A percentile compares a stretch with the other conserved stretches of the same genome.
Evolutionary conservation across 2,329 filamentous ascomycete genomes (phyloP).

Genomic region (Nemania sp.): DNA sequence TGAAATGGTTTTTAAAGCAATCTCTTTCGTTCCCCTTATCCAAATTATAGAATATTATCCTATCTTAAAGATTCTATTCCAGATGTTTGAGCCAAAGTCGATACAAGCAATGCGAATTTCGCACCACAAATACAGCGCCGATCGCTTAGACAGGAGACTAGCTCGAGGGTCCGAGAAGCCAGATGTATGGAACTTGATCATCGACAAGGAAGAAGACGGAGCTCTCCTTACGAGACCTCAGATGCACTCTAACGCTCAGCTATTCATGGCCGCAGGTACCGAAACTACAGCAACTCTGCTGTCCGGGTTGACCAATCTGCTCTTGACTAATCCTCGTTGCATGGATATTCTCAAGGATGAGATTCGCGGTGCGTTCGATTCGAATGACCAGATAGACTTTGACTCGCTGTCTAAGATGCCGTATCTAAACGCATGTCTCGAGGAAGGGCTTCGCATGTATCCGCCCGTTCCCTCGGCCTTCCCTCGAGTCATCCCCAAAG

Average conservation of each 20-base stretch:
- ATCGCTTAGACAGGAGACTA: conserved; percentile 41
- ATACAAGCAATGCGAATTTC: not conserved
- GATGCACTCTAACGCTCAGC: conserved; percentile 42
- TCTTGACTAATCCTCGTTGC: conserved; percentile 49
- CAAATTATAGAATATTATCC: not conserved
- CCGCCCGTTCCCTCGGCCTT: conserved; percentile 40
- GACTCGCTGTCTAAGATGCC: conserved; percentile 37
- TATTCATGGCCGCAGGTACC: conserved; percentile 48
- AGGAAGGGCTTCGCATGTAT: conserved; percentile 45
- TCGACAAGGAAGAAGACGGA: not conserved
- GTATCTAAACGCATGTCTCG: conserved; percentile 44
- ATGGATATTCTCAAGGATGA: conserved; percentile 50
- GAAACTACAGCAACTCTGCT: conserved; percentile 50
- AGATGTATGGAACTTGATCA: not conserved
- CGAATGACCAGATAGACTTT: conserved; percentile 59
- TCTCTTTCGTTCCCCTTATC: conserved; percentile 18
- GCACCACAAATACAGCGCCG: conserved; percentile 27
- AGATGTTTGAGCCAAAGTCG: not conserved
- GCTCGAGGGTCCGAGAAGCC: conserved; percentile 40
- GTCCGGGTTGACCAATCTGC: conserved; percentile 43
- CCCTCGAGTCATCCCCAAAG: conserved; percentile 15
- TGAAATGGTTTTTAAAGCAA: conserved; percentile 42
- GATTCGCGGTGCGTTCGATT: conserved; percentile 60
- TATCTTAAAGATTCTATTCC: not conserved
- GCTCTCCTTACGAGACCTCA: not conserved